phyloP scores from a whole-genome alignment of 2,329 filamentous ascomycete genomes.

The Hymenoscyphus albidus region DNA sequence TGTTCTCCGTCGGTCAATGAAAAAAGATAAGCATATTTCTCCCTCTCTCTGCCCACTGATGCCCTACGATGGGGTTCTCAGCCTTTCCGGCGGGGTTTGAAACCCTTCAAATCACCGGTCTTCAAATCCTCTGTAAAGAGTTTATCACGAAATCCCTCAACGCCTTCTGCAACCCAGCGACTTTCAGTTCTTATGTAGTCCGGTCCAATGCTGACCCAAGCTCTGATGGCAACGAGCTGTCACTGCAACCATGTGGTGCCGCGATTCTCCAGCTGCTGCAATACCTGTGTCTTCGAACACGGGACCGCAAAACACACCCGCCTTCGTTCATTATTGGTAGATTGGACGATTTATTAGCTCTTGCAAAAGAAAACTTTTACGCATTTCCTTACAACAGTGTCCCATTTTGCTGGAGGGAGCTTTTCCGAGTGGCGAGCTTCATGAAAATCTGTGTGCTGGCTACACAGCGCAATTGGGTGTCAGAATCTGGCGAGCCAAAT shows the following conservation, averaged over 20 bases:
- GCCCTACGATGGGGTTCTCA: not conserved
- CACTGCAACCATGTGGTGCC: constrained; percentile 16
- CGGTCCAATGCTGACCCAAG: not conserved
- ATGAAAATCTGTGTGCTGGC: constrained; percentile 49
- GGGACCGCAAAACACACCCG: constrained; percentile 7
- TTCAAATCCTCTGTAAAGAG: not conserved
- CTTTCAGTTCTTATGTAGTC: not conserved
- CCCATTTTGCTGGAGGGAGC: constrained; percentile 62
- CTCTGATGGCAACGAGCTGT: not conserved
- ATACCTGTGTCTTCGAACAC: constrained; percentile 16
- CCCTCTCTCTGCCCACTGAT: not conserved
- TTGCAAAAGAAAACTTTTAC: constrained; percentile 66
- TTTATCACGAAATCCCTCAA: constrained; percentile 7
- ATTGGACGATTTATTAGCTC: constrained; percentile 52
- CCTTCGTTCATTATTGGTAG: constrained; percentile 33
- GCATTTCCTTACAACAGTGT: constrained; percentile 65
- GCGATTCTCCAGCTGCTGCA: constrained; percentile 21
- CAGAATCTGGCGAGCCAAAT: not conserved
- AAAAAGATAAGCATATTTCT: not conserved
- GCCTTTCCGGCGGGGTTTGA: not conserved
- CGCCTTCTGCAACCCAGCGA: constrained; percentile 7
- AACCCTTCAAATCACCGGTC: not conserved
- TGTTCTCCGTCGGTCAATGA: not conserved
- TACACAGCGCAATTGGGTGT: constrained; percentile 23
- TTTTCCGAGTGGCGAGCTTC: constrained; percentile 69